phyloP scores from a whole-genome alignment of 2,329 filamentous ascomycete species.

The Corniculantispora saksenae region DNA sequence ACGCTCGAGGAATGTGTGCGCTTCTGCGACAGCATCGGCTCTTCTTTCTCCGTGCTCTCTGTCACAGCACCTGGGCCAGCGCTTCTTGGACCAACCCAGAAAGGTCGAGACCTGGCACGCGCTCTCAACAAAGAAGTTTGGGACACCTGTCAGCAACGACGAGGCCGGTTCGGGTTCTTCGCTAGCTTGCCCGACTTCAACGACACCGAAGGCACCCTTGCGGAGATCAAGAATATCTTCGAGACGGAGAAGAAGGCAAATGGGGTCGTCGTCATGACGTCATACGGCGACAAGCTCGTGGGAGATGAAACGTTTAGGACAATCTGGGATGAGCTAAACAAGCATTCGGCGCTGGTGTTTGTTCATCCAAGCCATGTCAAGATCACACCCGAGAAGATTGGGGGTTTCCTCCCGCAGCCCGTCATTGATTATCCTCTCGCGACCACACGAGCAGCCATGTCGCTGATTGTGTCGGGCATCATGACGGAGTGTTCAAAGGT shows the following conservation, averaged over 20 bases:
- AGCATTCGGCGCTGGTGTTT: slow-evolving; percentile 2
- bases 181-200: slow-evolving; percentile 35
- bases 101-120: not conserved
- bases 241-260: slow-evolving; percentile 5
- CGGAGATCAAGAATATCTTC: not conserved
- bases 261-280: slow-evolving; percentile 5
- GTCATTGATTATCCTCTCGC: slow-evolving; percentile 10
- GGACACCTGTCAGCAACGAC: not conserved
- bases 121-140: not conserved
- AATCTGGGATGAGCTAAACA: slow-evolving; percentile 10
- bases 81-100: not conserved
- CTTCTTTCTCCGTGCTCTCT: not conserved
- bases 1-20: slow-evolving; percentile 2
- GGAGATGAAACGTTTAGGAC: not conserved
- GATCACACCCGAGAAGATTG: slow-evolving; percentile 6
- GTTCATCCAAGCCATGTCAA: slow-evolving; percentile 9
- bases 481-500: not conserved
- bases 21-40: slow-evolving; percentile 1
- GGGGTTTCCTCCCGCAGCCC: slow-evolving; percentile 8
- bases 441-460: slow-evolving; percentile 9
- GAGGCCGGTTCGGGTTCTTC: not conserved
- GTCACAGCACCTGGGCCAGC: slow-evolving; percentile 1
- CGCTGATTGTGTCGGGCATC: slow-evolving; percentile 6
- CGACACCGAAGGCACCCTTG: slow-evolving; percentile 15
- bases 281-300: slow-evolving; percentile 8